These are phyloP conservation scores for Aspergillus sp. DNA, from an alignment of 2,329 filamentous ascomycete species.

Conservation along the genomic window DNA sequence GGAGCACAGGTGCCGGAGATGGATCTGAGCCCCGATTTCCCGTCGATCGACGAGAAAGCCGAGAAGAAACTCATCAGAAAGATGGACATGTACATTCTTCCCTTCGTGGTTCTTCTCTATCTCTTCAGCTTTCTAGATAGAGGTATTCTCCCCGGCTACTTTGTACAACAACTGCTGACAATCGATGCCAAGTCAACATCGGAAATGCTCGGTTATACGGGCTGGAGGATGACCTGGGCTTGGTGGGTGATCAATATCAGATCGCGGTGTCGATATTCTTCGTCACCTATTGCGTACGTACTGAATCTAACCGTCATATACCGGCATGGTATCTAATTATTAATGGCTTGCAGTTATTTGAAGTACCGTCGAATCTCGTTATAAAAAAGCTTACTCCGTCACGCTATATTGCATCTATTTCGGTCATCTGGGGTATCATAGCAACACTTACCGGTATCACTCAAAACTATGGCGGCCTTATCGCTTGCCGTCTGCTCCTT, in stretches of 20 bases:
- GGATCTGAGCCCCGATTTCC: slow-evolving; percentile 16
- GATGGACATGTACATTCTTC: slow-evolving; percentile 43
- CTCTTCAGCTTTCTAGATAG: slow-evolving; percentile 74
- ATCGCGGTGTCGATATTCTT: slow-evolving; percentile 67
- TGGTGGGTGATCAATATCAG: slow-evolving; percentile 68
- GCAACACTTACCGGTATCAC: slow-evolving; percentile 62
- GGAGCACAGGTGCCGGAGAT: slow-evolving; percentile 11
- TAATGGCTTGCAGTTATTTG: slow-evolving; percentile 46
- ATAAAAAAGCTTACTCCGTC: slow-evolving; percentile 63
- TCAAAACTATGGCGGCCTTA: slow-evolving; percentile 62
- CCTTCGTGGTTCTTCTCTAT: slow-evolving; percentile 53
- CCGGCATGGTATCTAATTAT: slow-evolving; percentile 9
- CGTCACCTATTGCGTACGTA: slow-evolving; percentile 58
- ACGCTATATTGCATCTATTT: slow-evolving; percentile 55
- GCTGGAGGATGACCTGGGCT: slow-evolving; percentile 61
- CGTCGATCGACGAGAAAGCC: slow-evolving; percentile 27
- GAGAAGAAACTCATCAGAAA: slow-evolving; percentile 37
- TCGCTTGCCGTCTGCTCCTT: slow-evolving; percentile 69
- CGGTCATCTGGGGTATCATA: slow-evolving; percentile 60
- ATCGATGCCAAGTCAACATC: slow-evolving; percentile 59
- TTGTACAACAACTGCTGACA: slow-evolving; percentile 12
- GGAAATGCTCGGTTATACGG: slow-evolving; percentile 68
- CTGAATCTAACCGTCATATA: neutral
- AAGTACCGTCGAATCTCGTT: slow-evolving; percentile 65
- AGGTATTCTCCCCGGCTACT: slow-evolving; percentile 24